Evolutionary conservation across 2,329 filamentous ascomycete genomes (phyloP), one percentile per base, ranked within the genome.

Genomic region (Leptographium lundbergii): DNA sequence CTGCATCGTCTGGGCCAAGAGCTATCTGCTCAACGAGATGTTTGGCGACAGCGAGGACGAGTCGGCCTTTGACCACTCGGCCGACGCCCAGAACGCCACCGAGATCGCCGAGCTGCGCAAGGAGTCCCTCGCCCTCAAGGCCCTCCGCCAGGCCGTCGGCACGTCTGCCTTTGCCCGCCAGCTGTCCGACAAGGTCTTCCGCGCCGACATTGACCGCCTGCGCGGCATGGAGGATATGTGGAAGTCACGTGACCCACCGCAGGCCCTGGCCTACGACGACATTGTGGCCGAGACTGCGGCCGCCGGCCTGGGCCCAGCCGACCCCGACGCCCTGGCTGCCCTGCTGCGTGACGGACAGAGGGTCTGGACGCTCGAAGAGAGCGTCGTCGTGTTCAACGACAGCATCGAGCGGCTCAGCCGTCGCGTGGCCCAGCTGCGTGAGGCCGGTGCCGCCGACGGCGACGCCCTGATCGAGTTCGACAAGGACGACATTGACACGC

Each of bases 1-100:
- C 73, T 97, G 94, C 74, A 99, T 99, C 62, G 92, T 99, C 2
- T 99, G 94, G 94, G 92, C 83, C 24, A 99, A 97, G 74, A 96
- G 91, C 70, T 99, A 97, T 70, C 79, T 99, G 10, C 81, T 99
- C 61, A 94, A 90, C 64, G 94, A 99, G 71, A 85, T 99, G 9
- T 99, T 96, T 66, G 94, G 94, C 22, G 83, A 84, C 3, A 95
- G 90, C 66, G 92, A 97, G 71, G 90, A 96, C 61, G 87, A 92
- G 63, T 81, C 87, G 1, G 80, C 85, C 1, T 81, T 97, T 62
- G 91, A 96, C 67, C 82, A 88, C 64, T 86, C 88, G 1, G 82
- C 87, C 65, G 87, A 95, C 68, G 79, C 82, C 7, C 90, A 96
- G 56, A 96, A 97, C 70, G 77, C 86, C 6, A 76, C 86, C 56